Conservation (phyloP, 2,329 filamentous ascomycete genomes). For the Arthroderma sp. region DNA sequence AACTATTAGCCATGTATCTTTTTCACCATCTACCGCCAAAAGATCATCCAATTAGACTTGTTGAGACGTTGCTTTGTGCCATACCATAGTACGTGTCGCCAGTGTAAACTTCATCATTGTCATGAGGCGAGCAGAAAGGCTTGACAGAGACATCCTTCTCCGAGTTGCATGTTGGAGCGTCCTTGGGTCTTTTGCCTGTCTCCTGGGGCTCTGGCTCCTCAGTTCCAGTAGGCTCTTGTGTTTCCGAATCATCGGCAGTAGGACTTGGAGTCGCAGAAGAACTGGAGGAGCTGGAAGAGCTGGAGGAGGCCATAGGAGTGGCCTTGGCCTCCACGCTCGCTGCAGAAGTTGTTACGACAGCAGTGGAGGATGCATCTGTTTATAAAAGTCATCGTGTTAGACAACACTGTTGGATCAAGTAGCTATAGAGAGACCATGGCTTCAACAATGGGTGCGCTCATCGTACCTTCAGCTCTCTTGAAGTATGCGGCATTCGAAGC, state of each 20-base stretch:
- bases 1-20: background rate
- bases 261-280: background rate
- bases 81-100: slow-evolving; percentile 14
- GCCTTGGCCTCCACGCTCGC: background rate
- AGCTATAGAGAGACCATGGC: background rate
- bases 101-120: slow-evolving; percentile 11
- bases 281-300: background rate
- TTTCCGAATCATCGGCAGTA: slow-evolving; percentile 1
- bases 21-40: slow-evolving; percentile 4
- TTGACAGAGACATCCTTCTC: slow-evolving; percentile 8
- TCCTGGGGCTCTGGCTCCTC: background rate
- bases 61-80: background rate
- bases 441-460: background rate
- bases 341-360: background rate
- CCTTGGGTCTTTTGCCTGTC: background rate
- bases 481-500: background rate
- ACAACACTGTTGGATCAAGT: background rate
- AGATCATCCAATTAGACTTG: background rate
- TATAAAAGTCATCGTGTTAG: background rate
- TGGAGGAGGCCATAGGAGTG: background rate
- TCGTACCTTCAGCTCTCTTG: background rate
- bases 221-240: background rate
- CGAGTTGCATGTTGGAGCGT: slow-evolving; percentile 11
- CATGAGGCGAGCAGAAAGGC: slow-evolving; percentile 13
- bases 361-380: background rate